Evolutionary conservation across 371 early-diverging fungal species (phyloP).

Genomic region (Rhizopus sp.): DNA sequence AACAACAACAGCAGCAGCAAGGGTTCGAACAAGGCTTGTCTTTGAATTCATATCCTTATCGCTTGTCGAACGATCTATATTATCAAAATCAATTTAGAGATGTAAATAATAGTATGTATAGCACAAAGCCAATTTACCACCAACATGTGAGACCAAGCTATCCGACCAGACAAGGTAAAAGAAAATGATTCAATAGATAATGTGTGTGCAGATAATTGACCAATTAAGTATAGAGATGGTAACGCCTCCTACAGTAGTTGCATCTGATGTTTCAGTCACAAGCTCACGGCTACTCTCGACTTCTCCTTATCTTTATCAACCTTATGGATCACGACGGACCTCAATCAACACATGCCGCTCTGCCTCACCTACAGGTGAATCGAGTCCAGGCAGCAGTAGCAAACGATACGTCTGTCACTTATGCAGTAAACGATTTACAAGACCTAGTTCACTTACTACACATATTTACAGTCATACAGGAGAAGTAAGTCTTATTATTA

Average conservation of each 20-base stretch:
- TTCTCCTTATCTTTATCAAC: not conserved
- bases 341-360: not conserved
- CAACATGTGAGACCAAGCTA: too few species aligned
- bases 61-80: too few species aligned
- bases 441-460: conserved; percentile 64
- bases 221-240: not conserved
- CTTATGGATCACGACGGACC: conserved; percentile 3
- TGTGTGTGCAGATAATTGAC: too few species aligned
- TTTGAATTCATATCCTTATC: too few species aligned
- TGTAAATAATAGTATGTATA: too few species aligned
- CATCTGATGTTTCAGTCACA: not conserved
- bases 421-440: conserved; percentile 61
- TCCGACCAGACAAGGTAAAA: not conserved
- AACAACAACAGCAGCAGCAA: too few species aligned
- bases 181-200: not conserved
- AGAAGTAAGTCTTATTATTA: conserved; percentile 29
- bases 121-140: too few species aligned
- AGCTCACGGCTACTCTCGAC: not conserved
- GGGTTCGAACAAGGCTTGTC: too few species aligned
- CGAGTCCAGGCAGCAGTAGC: not conserved
- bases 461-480: conserved; percentile 70
- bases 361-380: not conserved
- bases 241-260: not conserved
- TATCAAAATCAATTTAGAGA: too few species aligned
- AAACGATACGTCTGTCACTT: conserved; percentile 45